A percentile compares a stretch with the other conserved stretches of the same genome.
These are phyloP conservation scores for Phytophthora aleatoria DNA, from an alignment of 352 stramenopile genomes.

Conservation along the genomic window DNA sequence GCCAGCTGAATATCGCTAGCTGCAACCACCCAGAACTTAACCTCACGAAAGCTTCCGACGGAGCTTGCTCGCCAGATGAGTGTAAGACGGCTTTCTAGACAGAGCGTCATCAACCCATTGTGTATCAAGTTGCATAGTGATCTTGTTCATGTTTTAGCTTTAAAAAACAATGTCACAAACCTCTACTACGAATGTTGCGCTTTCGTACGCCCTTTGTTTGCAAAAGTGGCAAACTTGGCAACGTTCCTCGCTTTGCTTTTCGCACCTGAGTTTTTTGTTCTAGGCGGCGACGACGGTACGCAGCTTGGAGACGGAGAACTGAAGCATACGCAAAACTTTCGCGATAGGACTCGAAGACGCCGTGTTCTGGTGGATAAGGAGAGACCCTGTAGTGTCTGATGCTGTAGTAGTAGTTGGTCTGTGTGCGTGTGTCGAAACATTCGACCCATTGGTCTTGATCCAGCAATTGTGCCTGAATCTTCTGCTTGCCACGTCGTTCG, in stretches of 20 bases:
- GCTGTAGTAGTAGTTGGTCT: constrained; percentile 73
- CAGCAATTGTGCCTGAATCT: constrained; percentile 44
- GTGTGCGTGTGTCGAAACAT: constrained; percentile 49
- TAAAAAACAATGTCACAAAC: not conserved
- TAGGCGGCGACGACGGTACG: constrained; percentile 56
- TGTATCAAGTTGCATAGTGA: constrained; percentile 12
- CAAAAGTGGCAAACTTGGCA: constrained; percentile 51
- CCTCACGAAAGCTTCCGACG: constrained; percentile 19
- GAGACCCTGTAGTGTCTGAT: constrained; percentile 55
- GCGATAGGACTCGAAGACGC: constrained; percentile 49
- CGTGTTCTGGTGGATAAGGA: constrained; percentile 40
- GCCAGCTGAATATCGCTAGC: constrained; percentile 25
- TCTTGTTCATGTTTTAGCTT: not conserved
- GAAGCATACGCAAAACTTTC: constrained; percentile 62
- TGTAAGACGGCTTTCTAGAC: constrained; percentile 7
- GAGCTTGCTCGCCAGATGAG: constrained; percentile 13
- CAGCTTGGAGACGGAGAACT: constrained; percentile 61
- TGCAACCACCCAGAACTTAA: constrained; percentile 29
- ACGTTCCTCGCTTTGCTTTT: constrained; percentile 50
- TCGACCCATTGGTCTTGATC: constrained; percentile 75
- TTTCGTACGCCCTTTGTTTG: constrained; percentile 18
- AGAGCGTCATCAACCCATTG: not conserved
- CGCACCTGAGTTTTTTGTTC: constrained; percentile 51
- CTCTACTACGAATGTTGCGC: constrained; percentile 1
- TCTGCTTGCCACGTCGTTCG: constrained; percentile 51